These are phyloP conservation scores for Arabidopsis thaliana DNA, from an alignment of 345 rosid species.

Conservation along the genomic window TAIR10.1 NC_003076.8:895501-896000, in stretches of 20 bases:
- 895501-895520: not conserved
- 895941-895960: not conserved
- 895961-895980: constrained; percentile 14
- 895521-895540: not conserved
- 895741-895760: not conserved
- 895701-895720: too few species aligned
- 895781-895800: not conserved
- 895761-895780: not conserved
- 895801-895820: not conserved
- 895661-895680: not conserved
- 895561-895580: not conserved
- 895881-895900: constrained; percentile 14
- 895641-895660: not conserved
- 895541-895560: not conserved
- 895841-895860: not conserved
- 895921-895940: not conserved
- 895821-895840: not conserved
- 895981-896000: not conserved
- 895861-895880: constrained; percentile 19
- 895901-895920: not conserved
- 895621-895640: not conserved
- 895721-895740: not conserved
- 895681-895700: too few species aligned
- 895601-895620: not conserved
- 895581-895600: not conserved